phyloP scores from a whole-genome alignment of 2,329 filamentous ascomycete species.

The Aphanocladium album region DNA sequence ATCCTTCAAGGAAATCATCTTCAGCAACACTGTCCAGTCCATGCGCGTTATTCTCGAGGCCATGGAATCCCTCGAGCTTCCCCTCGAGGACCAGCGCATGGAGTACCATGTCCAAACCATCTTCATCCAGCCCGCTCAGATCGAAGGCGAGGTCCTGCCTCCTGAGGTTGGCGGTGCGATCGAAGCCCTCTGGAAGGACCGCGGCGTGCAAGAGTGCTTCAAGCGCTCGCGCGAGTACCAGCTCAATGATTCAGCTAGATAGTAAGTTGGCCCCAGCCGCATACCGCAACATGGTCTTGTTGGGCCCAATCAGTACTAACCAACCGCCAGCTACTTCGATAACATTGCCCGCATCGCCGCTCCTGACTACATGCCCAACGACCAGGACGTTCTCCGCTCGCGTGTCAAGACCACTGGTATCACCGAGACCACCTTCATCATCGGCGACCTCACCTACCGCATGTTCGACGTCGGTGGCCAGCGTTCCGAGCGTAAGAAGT shows the following conservation, averaged over 20 bases:
- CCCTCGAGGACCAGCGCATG: constrained; percentile 84
- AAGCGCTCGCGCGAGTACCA: constrained; percentile 94
- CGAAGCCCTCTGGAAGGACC: constrained; percentile 87
- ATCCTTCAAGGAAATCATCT: constrained; percentile 67
- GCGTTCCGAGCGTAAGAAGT: constrained; percentile 96
- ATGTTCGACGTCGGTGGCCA: constrained; percentile 98
- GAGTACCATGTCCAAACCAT: constrained; percentile 98
- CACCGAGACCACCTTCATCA: constrained; percentile 93
- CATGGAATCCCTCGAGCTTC: constrained; percentile 68
- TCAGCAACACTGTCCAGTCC: constrained; percentile 65
- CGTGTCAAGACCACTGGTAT: constrained; percentile 98
- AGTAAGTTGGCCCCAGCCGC: constrained; percentile 55
- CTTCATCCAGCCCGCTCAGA: constrained; percentile 97
- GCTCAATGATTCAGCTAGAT: constrained; percentile 92
- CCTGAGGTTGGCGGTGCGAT: constrained; percentile 92
- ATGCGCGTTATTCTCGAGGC: constrained; percentile 66
- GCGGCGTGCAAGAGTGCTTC: constrained; percentile 90
- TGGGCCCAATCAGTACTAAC: constrained; percentile 26
- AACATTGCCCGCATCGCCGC: constrained; percentile 87
- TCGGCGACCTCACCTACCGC: constrained; percentile 87
- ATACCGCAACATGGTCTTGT: not conserved
- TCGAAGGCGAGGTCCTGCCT: constrained; percentile 90
- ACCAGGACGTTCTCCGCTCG: constrained; percentile 90
- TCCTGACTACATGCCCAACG: constrained; percentile 89
- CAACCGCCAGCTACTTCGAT: constrained; percentile 76